A percentile compares a stretch with the other conserved stretches of the same genome.
Evolutionary conservation across 2,329 filamentous ascomycete species (phyloP).

Genomic region (Penicillium hesseltinei): DNA sequence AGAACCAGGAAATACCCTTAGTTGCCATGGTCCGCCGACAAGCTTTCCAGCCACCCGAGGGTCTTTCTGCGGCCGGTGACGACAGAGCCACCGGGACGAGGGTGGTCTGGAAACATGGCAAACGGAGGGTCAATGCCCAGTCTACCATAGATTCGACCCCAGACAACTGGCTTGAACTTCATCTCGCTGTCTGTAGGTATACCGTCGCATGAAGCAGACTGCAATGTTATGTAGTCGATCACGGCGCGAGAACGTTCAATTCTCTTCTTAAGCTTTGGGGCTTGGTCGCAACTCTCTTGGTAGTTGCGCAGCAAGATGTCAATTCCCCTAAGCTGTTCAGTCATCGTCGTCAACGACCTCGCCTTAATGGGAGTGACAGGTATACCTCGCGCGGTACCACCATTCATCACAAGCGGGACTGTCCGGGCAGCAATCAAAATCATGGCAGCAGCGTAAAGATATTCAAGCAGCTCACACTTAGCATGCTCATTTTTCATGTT

Average conservation of each 20-base stretch:
- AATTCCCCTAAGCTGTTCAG: no score
- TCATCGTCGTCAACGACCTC: no score
- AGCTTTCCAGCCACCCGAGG: neutral
- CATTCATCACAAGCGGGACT: no score
- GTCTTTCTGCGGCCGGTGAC: neutral
- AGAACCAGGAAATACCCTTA: no score
- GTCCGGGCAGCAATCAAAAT: neutral
- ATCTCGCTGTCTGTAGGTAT: no score
- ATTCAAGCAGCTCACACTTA: neutral
- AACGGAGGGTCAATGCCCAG: neutral
- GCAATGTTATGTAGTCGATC: rapidly evolving
- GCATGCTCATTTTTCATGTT: neutral
- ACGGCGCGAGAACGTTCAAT: neutral
- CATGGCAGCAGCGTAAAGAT: neutral
- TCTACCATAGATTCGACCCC: neutral
- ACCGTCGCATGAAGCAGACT: no score
- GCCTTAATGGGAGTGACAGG: no score
- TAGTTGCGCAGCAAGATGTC: neutral
- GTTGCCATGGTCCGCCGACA: neutral
- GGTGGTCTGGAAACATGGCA: neutral
- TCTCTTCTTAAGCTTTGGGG: neutral
- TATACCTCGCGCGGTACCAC: no score
- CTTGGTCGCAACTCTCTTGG: neutral
- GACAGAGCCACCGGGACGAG: no score
- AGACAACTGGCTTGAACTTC: neutral